A percentile compares a stretch with the other conserved stretches of the same genome.
Conservation (phyloP, 345 rosid genomes). For the Citrus maxima region DNA sequence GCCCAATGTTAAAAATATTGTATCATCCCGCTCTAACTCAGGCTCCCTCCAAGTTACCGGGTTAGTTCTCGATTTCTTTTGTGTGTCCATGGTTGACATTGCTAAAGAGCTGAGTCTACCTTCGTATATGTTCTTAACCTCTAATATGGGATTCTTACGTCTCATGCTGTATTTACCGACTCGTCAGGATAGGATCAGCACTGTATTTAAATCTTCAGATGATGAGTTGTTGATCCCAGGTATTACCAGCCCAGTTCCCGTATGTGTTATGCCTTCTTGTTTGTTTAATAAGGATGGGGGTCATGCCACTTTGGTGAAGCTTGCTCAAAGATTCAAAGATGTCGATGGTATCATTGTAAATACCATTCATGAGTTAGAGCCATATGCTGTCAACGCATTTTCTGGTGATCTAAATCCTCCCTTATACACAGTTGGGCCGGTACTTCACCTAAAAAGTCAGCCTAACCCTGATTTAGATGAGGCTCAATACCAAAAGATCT, state of each 20-base stretch:
- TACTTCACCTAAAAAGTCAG: conserved; percentile 27
- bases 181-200: conserved; percentile 20
- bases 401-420: conserved; percentile 25
- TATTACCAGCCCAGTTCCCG: conserved; percentile 33
- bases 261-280: conserved; percentile 34
- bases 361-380: conserved; percentile 37
- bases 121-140: conserved; percentile 42
- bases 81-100: conserved; percentile 39
- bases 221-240: conserved; percentile 31
- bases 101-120: conserved; percentile 45
- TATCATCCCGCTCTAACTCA: conserved; percentile 11
- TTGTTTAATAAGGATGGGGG: conserved; percentile 34
- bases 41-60: conserved; percentile 32
- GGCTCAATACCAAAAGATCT: conserved; percentile 15
- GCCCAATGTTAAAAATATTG: conserved; percentile 15
- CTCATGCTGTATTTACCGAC: conserved; percentile 38
- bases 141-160: conserved; percentile 33
- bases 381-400: conserved; percentile 27
- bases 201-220: conserved; percentile 18
- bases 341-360: conserved; percentile 46
- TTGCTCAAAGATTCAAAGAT: conserved; percentile 34
- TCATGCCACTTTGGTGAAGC: conserved; percentile 27
- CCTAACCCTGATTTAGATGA: conserved; percentile 20
- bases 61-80: conserved; percentile 48
- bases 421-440: conserved; percentile 46